These are phyloP conservation scores for Aegilops speltoides DNA, from an alignment of 176 grass and related monocot genomes.

Conservation along the genomic window DNA sequence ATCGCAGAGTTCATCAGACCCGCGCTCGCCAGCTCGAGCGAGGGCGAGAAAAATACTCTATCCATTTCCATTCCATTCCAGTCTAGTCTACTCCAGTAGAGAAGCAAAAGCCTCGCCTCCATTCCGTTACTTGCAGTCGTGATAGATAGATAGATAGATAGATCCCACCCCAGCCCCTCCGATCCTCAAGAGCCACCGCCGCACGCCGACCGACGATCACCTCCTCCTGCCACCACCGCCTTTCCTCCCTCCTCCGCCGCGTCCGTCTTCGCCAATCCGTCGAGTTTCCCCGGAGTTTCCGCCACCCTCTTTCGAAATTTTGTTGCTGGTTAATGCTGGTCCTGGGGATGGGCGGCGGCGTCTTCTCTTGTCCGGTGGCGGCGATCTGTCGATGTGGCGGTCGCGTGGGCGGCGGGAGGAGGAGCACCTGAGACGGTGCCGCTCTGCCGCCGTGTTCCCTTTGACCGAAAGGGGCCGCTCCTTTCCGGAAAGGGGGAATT, in stretches of 20 bases:
- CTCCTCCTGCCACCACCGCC: neutral
- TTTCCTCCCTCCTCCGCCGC: neutral
- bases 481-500: conserved; percentile 14
- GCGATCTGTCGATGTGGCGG: conserved; percentile 20
- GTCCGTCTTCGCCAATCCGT: neutral
- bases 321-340: conserved; percentile 1
- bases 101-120: neutral
- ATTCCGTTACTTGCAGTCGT: conserved; percentile 1
- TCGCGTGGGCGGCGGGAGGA: neutral
- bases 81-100: neutral
- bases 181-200: neutral
- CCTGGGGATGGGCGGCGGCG: neutral
- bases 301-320: neutral
- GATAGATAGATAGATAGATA: neutral
- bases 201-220: conserved; percentile 25
- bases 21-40: neutral
- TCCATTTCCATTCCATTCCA: too few species aligned
- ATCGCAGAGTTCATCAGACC: neutral
- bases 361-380: neutral
- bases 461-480: conserved; percentile 33
- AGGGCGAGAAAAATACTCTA: neutral
- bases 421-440: conserved; percentile 33
- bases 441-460: neutral
- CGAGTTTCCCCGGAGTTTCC: neutral
- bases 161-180: conserved; percentile 19